These are phyloP conservation scores for Cadophora gregata DNA, from an alignment of 2,329 filamentous ascomycete genomes.

Conservation along the genomic window DNA sequence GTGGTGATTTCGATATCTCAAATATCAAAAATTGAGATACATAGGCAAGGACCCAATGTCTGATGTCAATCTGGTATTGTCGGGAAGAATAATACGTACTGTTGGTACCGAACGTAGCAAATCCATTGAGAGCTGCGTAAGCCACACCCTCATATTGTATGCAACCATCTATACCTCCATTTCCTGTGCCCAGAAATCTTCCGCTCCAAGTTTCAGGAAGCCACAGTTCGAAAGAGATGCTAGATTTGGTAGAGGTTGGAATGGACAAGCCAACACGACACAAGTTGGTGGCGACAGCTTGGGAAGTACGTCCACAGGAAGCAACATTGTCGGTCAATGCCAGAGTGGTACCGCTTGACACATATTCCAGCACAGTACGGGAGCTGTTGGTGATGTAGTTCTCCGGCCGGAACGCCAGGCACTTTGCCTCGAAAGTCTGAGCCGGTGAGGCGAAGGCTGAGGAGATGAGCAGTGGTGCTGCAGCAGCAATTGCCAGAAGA, in stretches of 20 bases:
- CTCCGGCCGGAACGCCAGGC: constrained; percentile 26
- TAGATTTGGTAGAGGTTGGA: constrained; percentile 25
- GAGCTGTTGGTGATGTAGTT: constrained; percentile 27
- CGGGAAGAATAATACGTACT: constrained; percentile 6
- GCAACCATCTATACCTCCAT: constrained; percentile 40
- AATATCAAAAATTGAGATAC: neutral
- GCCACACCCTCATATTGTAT: constrained; percentile 34
- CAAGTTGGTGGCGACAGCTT: constrained; percentile 28
- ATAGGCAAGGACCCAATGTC: neutral
- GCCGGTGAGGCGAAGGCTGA: constrained; percentile 2
- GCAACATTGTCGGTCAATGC: constrained; percentile 22
- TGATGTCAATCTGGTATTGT: neutral
- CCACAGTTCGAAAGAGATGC: constrained; percentile 35
- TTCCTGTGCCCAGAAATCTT: constrained; percentile 49
- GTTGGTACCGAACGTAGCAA: constrained; percentile 37
- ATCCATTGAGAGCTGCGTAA: constrained; percentile 35
- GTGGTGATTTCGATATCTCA: neutral
- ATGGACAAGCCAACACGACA: constrained; percentile 36
- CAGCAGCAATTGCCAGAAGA: constrained; percentile 6
- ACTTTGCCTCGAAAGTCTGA: constrained; percentile 16
- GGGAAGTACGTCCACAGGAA: constrained; percentile 27
- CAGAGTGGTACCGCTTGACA: constrained; percentile 23
- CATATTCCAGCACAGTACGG: constrained; percentile 21
- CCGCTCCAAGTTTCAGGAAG: constrained; percentile 47
- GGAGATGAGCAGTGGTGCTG: neutral